Evolutionary conservation across 1,139 yeast genomes (phyloP).

Genomic region (Saccharomyces hybrid): DNA sequence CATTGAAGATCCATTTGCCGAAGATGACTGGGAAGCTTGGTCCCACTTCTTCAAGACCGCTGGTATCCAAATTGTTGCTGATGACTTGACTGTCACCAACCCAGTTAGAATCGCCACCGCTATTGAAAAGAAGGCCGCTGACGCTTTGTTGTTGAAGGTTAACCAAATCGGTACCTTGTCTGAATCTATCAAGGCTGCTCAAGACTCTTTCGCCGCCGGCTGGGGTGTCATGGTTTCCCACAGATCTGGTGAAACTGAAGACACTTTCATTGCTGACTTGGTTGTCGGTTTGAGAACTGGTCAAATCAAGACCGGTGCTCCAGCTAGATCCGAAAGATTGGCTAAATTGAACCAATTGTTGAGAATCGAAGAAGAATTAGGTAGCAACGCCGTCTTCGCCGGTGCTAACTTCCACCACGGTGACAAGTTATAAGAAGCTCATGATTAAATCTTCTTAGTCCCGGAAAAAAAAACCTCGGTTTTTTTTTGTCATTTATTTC

Average conservation of each 20-base stretch:
- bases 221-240: slow-evolving; percentile 99
- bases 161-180: slow-evolving; percentile 90
- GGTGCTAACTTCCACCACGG: slow-evolving; percentile 73
- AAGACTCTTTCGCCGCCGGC: slow-evolving; percentile 81
- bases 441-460: not conserved
- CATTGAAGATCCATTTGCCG: slow-evolving; percentile 96
- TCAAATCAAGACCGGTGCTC: slow-evolving; percentile 99
- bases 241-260: slow-evolving; percentile 99
- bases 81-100: slow-evolving; percentile 97
- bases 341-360: slow-evolving; percentile 95
- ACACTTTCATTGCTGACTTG: slow-evolving; percentile 93
- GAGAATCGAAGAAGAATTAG: slow-evolving; percentile 96
- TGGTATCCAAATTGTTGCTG: slow-evolving; percentile 85
- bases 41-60: slow-evolving; percentile 69
- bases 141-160: slow-evolving; percentile 89
- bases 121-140: slow-evolving; percentile 88
- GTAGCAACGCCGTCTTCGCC: slow-evolving; percentile 89
- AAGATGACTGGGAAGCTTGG: slow-evolving; percentile 99
- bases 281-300: slow-evolving; percentile 95
- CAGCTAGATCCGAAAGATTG: slow-evolving; percentile 98
- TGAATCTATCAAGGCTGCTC: slow-evolving; percentile 89
- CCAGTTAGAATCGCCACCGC: slow-evolving; percentile 88
- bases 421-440: slow-evolving; percentile 24
- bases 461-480: not conserved
- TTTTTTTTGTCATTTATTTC: slow-evolving; percentile 3